Base-by-base conservation (phyloP, 1,139 yeast genomes). In the Hyphopichia burtonii region DNA sequence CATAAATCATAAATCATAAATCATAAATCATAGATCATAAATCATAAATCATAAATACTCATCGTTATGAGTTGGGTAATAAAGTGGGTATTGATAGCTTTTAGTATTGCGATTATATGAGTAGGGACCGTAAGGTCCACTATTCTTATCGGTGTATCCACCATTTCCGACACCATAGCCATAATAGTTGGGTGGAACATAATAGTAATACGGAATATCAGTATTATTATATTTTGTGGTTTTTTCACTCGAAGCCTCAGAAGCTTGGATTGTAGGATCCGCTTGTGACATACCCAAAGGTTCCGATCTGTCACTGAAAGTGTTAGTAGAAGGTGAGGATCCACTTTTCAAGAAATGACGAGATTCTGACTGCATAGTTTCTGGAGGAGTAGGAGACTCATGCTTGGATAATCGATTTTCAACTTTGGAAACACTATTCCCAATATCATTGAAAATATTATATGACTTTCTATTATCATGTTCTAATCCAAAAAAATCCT, bases 161-260 rank as follows among this genome's bases (percentile, higher is more conserved):
- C n/a, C n/a, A 10, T 10, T 11, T 4, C n/a, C 11, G 4, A 25
- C 12, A 9, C 28, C 28, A 25, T 25, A 25, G 11, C 12, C 12
- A 12, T 25, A 25, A 25, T 25, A 25, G 28, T 11, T 25, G 11
- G 37, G 37, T 17, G 65, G 65, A 20, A 60, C 49, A 43, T 58
- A 59, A 45, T 57, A 59, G 41, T 54, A 61, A 36, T 53, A 56
- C 8, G 63, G 61, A 14, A 49, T 45, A 28, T 42, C 44, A n/a
- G 38, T 40, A 19, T 34, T 43, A 12, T 25, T 35, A 17, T 20
- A 2, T 3, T 20, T 20, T n/a, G 18, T 7, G 10, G 32, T n/a
- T 30, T n/a, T 14, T 4, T 30, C 18, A 12, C 18, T n/a, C 3
- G 16, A 14, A 7, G 6, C 18, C 14, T 30, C 17, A 14, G 16